A percentile compares a stretch with the other conserved stretches of the same genome.
These are phyloP conservation scores for Didymosphaeria variabile DNA, from an alignment of 2,329 filamentous ascomycete species.

Conservation along the genomic window DNA sequence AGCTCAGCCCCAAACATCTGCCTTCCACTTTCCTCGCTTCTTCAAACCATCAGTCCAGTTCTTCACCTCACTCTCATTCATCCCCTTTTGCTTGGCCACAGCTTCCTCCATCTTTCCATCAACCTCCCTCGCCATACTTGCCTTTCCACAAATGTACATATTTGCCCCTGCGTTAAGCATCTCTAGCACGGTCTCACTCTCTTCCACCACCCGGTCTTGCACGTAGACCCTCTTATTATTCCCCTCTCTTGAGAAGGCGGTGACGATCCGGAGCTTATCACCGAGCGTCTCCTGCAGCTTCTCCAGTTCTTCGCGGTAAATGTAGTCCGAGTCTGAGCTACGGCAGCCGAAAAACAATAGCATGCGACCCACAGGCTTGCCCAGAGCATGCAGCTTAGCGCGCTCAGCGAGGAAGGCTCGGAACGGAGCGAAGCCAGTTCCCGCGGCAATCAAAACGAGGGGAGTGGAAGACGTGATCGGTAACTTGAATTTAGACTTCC, in stretches of 20 bases:
- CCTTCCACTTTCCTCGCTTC: conserved; percentile 62
- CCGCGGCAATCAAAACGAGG: conserved; percentile 55
- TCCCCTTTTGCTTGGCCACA: conserved; percentile 47
- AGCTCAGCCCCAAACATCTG: conserved; percentile 61
- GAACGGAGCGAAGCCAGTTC: conserved; percentile 48
- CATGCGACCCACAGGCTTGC: conserved; percentile 40
- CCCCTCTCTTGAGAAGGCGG: conserved; percentile 35
- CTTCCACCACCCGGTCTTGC: conserved; percentile 49
- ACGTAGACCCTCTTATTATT: conserved; percentile 44
- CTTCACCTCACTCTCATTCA: conserved; percentile 53
- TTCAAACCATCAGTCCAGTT: conserved; percentile 60
- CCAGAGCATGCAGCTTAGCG: conserved; percentile 42
- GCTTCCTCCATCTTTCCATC: conserved; percentile 50
- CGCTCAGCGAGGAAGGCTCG: conserved; percentile 47
- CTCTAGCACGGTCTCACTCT: conserved; percentile 39
- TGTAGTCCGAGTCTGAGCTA: conserved; percentile 39
- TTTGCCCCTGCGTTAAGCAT: conserved; percentile 51
- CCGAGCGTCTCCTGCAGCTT: conserved; percentile 31
- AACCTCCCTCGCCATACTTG: conserved; percentile 55
- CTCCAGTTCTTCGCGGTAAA: conserved; percentile 40
- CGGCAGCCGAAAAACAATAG: conserved; percentile 48
- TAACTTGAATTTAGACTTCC: conserved; percentile 58
- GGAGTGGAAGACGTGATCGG: conserved; percentile 55
- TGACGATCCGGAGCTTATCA: conserved; percentile 35
- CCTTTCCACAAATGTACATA: conserved; percentile 53